Base-by-base conservation (phyloP, 164 flowering plant species). In the Amborella trichopoda region DNA sequence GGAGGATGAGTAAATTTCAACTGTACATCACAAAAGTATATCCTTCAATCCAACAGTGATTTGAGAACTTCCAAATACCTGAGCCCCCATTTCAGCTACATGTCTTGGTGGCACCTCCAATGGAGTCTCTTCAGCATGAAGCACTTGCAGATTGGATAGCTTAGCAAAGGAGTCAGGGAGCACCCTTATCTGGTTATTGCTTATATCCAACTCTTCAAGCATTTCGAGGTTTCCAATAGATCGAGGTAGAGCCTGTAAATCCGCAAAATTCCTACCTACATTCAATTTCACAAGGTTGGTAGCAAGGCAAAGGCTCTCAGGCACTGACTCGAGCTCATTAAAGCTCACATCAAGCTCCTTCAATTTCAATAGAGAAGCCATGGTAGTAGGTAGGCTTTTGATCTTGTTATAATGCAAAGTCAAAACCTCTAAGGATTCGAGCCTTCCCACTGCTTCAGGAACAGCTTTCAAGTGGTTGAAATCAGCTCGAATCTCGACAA, bases 391-490 rank as follows among this genome's bases (percentile, higher is more conserved):
- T 19, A 88, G 49, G 46, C 70, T 75, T 53, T 67, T 79, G 48
- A 88, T 76, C 53, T 81, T 81, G 59, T 88, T 88, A 53, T 81
- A 88, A 22, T 87, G 74, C 27, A 84, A 78, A 6, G 75, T 55
- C n/a, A 88, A 64, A 47, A 83, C 53, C 75, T 79, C 84, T 20
- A 84, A 55, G n/a, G 71, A 55, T 23, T 50, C 72, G 51, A 88
- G 76, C 70, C 68, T 72, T 24, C 96, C 96, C 5, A 84, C 66
- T 47, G 97, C 97, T 61, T 88, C 97, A 0, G 97, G 97, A 30
- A 88, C 79, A 21, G 93, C 97, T 63, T 80, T 88, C 32, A 88
- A 79, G 39, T 73, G 57, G 63, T 88, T 88, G 58, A 77, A 84
- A 40, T 84, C 97, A 14, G 77, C 89, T 9, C 48, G 77, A 41